Conservation (phyloP, 164 flowering plant genomes). For the Macadamia integrifolia region DNA sequence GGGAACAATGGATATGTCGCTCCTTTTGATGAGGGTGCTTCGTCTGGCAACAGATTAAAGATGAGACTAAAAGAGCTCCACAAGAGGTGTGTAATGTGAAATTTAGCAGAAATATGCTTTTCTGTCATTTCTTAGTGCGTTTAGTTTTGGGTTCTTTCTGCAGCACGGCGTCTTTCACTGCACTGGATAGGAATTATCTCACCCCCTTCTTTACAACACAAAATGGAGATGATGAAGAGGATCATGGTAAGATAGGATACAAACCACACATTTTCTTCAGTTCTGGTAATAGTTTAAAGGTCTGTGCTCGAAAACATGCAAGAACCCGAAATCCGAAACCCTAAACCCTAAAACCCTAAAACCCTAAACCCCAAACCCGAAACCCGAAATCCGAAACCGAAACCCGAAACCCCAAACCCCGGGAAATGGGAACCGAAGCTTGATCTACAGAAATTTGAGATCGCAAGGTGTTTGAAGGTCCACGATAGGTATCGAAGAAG, state of each 20-base stretch:
- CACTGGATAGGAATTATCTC: conserved; percentile 82
- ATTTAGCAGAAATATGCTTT: neutral
- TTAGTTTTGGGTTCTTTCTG: conserved; percentile 20
- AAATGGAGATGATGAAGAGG: conserved; percentile 63
- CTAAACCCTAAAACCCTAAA: no score
- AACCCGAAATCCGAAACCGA: no score
- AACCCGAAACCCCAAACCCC: no score
- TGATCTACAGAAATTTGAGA: no score
- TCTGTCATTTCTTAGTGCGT: neutral
- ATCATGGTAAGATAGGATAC: conserved; percentile 27
- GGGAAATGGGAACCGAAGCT: no score
- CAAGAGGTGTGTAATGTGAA: conserved; percentile 44
- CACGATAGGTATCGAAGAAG: no score
- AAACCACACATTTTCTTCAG: neutral
- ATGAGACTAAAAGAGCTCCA: conserved; percentile 92
- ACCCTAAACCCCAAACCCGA: no score
- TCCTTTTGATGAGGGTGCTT: conserved; percentile 60
- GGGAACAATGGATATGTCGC: conserved; percentile 59
- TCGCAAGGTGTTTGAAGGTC: no score
- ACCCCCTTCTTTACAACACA: conserved; percentile 96
- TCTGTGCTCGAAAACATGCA: no score
- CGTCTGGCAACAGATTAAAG: conserved; percentile 71
- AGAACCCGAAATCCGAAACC: no score
- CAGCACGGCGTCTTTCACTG: conserved; percentile 86
- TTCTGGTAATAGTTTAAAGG: neutral